These are phyloP conservation scores for Glycine soja DNA, from an alignment of 306 rosid genomes.

Conservation along the genomic window DNA sequence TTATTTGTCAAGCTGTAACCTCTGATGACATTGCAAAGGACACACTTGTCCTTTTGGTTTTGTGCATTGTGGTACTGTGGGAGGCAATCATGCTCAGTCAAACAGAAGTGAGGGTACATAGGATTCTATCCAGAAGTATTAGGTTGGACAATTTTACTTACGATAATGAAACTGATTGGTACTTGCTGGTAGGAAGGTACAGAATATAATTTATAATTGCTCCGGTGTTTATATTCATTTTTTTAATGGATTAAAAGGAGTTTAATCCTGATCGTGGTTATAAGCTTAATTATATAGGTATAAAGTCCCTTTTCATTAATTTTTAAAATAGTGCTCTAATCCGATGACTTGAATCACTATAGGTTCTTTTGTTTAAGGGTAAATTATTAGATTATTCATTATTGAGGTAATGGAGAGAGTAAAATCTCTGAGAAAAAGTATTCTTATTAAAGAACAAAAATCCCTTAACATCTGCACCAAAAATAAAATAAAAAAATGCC, in stretches of 20 bases:
- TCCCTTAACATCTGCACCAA: too few species aligned
- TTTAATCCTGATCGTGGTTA: not conserved
- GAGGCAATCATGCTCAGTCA: not conserved
- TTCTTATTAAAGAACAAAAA: too few species aligned
- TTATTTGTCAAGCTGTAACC: not conserved
- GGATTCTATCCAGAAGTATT: conserved; percentile 1
- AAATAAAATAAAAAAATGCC: too few species aligned
- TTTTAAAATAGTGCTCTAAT: too few species aligned
- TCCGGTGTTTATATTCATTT: too few species aligned
- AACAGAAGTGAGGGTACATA: not conserved
- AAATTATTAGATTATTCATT: too few species aligned
- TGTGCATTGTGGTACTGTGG: not conserved
- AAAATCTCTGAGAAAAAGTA: too few species aligned
- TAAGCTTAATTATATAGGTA: not conserved
- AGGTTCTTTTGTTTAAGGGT: too few species aligned
- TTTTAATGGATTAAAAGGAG: not conserved
- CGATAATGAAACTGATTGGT: not conserved
- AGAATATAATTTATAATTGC: not conserved
- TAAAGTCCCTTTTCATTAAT: too few species aligned
- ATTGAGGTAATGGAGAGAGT: too few species aligned
- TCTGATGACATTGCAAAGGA: not conserved
- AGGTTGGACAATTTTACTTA: not conserved
- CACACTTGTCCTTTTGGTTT: not conserved
- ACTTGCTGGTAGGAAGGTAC: not conserved
- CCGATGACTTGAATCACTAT: too few species aligned